Conservation (phyloP, 768 basidiomycete genomes). For the Calocera cornea region DNA sequence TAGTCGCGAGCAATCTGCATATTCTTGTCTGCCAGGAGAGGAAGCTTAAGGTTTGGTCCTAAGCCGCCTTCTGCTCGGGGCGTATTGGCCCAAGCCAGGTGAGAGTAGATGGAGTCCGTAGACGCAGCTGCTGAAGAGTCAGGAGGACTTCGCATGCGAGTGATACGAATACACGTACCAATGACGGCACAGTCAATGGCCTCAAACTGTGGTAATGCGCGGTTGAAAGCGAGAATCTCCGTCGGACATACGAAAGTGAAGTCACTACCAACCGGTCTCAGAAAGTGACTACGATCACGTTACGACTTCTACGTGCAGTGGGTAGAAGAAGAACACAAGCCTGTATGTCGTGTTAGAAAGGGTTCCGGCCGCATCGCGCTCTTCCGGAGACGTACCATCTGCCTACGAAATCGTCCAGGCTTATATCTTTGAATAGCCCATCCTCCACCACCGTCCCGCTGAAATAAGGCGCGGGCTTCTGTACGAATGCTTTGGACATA, state of each 20-base stretch:
- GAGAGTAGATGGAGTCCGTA: slow-evolving; percentile 79
- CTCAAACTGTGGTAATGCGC: slow-evolving; percentile 62
- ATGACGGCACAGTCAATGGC: slow-evolving; percentile 62
- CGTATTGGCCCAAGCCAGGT: slow-evolving; percentile 75
- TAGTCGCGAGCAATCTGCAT: slow-evolving; percentile 63
- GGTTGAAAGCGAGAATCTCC: slow-evolving; percentile 91
- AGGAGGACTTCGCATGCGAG: neutral
- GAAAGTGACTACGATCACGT: neutral
- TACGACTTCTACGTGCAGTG: slow-evolving; percentile 44
- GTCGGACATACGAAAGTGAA: slow-evolving; percentile 91
- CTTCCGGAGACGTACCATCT: slow-evolving; percentile 51
- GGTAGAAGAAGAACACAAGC: slow-evolving; percentile 92
- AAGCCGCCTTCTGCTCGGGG: slow-evolving; percentile 77
- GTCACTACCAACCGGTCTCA: slow-evolving; percentile 35
- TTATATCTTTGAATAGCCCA: slow-evolving; percentile 62
- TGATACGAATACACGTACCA: slow-evolving; percentile 34
- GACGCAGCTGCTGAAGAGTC: slow-evolving; percentile 44
- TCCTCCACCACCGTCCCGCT: slow-evolving; percentile 59
- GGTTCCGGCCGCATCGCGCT: neutral
- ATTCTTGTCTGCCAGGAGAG: slow-evolving; percentile 65
- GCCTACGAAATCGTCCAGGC: slow-evolving; percentile 58
- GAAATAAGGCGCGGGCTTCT: slow-evolving; percentile 77
- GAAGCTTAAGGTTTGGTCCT: slow-evolving; percentile 74
- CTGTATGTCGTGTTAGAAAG: slow-evolving; percentile 28
- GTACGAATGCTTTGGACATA: slow-evolving; percentile 39